These are phyloP conservation scores for Talaromyces borbonicus DNA, from an alignment of 495 filamentous ascomycete species.

Conservation along the genomic window DNA sequence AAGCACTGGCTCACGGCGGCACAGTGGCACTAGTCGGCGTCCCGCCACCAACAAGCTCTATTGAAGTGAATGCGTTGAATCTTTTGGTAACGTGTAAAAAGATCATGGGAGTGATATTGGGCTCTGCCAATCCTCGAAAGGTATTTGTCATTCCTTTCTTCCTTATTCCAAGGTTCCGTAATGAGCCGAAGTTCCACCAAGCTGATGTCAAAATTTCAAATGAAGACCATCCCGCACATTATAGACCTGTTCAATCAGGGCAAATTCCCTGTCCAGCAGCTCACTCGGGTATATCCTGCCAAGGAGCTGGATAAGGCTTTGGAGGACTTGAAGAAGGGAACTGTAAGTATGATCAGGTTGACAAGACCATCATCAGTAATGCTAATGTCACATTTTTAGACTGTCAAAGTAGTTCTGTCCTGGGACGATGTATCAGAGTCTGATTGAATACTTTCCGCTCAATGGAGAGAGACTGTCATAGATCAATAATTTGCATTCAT, in stretches of 20 bases:
- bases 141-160: constrained; percentile 4
- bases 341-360: constrained; percentile 12
- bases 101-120: constrained; percentile 24
- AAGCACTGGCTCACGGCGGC: constrained; percentile 25
- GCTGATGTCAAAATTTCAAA: background rate
- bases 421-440: background rate
- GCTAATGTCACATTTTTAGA: background rate
- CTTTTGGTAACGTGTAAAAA: constrained; percentile 19
- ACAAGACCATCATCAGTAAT: background rate
- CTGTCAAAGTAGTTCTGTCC: background rate
- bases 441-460: too few species aligned
- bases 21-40: constrained; percentile 34
- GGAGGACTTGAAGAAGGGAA: constrained; percentile 26
- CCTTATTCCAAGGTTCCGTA: too few species aligned
- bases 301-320: constrained; percentile 30
- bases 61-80: constrained; percentile 18
- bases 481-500: too few species aligned
- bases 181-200: too few species aligned
- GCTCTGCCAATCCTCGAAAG: constrained; percentile 15
- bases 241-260: constrained; percentile 31
- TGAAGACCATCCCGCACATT: constrained; percentile 16
- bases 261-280: constrained; percentile 30
- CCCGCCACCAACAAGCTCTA: constrained; percentile 21
- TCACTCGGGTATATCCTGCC: constrained; percentile 33
- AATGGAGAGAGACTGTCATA: too few species aligned